Base-by-base conservation (phyloP, 108 stramenopile genomes). In the Fragilariopsis cylindrus region DNA sequence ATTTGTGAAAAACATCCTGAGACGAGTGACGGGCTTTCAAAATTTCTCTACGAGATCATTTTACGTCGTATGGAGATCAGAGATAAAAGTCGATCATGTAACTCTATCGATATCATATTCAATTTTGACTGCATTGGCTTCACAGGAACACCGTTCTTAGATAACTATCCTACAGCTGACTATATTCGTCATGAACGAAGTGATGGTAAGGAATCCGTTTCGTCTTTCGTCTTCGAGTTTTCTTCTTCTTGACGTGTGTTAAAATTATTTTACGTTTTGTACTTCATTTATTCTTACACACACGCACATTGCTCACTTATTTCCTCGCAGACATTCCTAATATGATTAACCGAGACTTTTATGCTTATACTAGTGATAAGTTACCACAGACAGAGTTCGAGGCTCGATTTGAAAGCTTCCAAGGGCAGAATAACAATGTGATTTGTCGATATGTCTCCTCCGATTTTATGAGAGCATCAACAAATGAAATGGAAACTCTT, bases 41-140 rank as follows among this genome's bases (percentile, higher is more conserved):
- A 64, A 55, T 78, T 71, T 46, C 65, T 78, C 2, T 78, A 72
- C 48, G 64, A 69, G 48, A 72, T 78, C 46, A 72, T 78, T 41
- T 50, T 78, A 43, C 69, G 77, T 6, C 62, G 77, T 15, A 78
- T 78, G 77, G 77, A 78, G 67, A 78, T 78, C 13, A 52, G 77
- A 30, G 77, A 78, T 30, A 53, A 72, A 42, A 66, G 65, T 8
- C 45, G 77, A 67, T 78, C 77, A 30, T 70, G 71, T 1, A 60
- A 69, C 13, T 78, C 77, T 6, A 70, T 78, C 49, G 77, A 78
- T 54, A 68, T 78, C 21, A 72, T 78, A 48, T 78, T 78, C 77
- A 78, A 78, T 55, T 78, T 78, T 66, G 77, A 78, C 63, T 78
- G 77, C 69, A 71, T 78, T 4, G 77, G 77, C 4, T 78, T 78